Conservation (phyloP, 2,329 filamentous ascomycete genomes). For the Nemania diffusa region DNA sequence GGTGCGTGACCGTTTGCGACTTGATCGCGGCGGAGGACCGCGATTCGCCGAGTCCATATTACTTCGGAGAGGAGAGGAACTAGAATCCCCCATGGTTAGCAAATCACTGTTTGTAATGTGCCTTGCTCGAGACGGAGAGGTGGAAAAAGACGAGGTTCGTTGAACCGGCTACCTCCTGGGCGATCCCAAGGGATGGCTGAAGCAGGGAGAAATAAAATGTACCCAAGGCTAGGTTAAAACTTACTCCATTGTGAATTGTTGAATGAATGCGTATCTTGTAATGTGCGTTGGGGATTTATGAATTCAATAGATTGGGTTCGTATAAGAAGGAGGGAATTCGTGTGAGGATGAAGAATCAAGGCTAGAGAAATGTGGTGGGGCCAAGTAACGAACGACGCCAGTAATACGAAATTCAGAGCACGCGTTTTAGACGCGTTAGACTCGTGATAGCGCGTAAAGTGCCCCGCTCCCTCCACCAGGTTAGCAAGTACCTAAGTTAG, state of each 20-base stretch:
- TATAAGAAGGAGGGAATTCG: not conserved
- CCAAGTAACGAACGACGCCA: not conserved
- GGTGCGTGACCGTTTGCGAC: constrained; percentile 66
- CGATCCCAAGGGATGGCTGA: not conserved
- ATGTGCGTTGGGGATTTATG: not conserved
- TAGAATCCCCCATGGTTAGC: constrained; percentile 9
- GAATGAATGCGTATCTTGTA: not conserved
- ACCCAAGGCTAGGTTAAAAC: not conserved
- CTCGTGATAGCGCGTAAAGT: constrained; percentile 57
- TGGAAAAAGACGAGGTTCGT: not conserved
- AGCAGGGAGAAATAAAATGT: not conserved
- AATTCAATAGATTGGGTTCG: not conserved
- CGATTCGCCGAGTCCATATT: constrained; percentile 87
- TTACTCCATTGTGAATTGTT: not conserved
- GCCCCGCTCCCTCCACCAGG: constrained; percentile 38
- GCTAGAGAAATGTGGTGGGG: not conserved
- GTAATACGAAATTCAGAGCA: not conserved
- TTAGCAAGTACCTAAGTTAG: constrained; percentile 38
- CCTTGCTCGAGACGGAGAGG: not conserved
- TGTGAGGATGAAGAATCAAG: not conserved
- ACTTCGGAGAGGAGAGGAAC: constrained; percentile 77
- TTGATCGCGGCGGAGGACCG: constrained; percentile 64
- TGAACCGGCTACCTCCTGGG: too few species aligned
- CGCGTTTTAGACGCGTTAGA: constrained; percentile 39
- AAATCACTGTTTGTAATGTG: not conserved